Conservation (phyloP, 2,329 filamentous ascomycete species). For the Kalmusia sp. region DNA sequence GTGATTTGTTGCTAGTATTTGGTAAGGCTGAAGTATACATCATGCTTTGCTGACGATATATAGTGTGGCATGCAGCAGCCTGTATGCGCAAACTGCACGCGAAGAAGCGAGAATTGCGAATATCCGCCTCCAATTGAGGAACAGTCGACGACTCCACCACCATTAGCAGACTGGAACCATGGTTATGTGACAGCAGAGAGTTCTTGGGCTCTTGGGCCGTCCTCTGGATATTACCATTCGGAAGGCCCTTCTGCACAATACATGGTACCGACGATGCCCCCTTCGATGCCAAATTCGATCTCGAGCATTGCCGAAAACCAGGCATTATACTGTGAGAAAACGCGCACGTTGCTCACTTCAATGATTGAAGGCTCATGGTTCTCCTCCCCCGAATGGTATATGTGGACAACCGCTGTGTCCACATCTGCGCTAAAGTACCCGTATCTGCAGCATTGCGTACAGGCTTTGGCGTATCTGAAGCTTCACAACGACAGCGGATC, state of each 20-base stretch:
- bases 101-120: conserved; percentile 19
- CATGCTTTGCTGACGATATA: background rate
- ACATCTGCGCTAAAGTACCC: conserved; percentile 8
- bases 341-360: conserved; percentile 1
- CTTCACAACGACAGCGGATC: background rate
- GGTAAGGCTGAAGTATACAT: background rate
- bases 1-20: background rate
- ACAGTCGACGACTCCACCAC: background rate
- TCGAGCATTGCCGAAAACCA: background rate
- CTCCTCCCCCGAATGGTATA: background rate
- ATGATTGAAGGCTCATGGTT: conserved; percentile 16
- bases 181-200: background rate
- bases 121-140: conserved; percentile 11
- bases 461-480: conserved; percentile 10
- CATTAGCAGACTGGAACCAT: background rate
- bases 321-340: background rate
- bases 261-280: background rate
- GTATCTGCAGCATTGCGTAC: conserved; percentile 17
- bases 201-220: background rate
- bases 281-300: background rate
- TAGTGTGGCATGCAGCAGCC: conserved; percentile 21
- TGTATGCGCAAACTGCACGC: conserved; percentile 18
- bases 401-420: conserved; percentile 10
- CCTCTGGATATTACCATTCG: background rate
- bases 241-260: background rate